Conservation (phyloP, 2,329 filamentous ascomycete genomes). For the Lachnellula cervina region DNA sequence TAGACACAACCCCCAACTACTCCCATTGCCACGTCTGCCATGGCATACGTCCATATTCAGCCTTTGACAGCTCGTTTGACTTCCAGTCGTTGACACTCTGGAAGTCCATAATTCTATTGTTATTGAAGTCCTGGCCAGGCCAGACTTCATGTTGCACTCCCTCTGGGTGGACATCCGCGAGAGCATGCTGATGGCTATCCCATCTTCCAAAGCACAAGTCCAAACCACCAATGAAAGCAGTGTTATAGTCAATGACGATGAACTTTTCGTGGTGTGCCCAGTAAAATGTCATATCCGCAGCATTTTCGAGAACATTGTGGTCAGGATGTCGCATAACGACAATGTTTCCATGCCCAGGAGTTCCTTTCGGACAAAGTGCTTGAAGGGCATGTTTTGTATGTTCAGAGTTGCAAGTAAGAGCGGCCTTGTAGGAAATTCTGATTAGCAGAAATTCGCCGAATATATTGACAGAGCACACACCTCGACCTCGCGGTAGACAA, state of each 20-base stretch:
- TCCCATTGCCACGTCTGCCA: conserved; percentile 97
- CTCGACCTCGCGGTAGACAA: conserved; percentile 76
- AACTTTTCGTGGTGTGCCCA: conserved; percentile 99
- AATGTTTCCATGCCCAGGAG: conserved; percentile 83
- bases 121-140: conserved; percentile 97
- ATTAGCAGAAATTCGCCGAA: conserved; percentile 2
- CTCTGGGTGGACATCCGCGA: conserved; percentile 83
- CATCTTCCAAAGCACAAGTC: conserved; percentile 95
- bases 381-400: conserved; percentile 88
- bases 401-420: conserved; percentile 83
- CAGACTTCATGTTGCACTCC: conserved; percentile 80
- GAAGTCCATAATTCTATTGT: conserved; percentile 95
- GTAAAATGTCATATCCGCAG: conserved; percentile 93
- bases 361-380: conserved; percentile 73
- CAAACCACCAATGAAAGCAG: conserved; percentile 90
- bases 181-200: conserved; percentile 79
- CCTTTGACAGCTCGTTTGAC: conserved; percentile 85
- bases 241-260: conserved; percentile 84
- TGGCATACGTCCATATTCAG: conserved; percentile 90
- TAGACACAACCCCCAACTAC: conserved; percentile 85
- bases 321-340: conserved; percentile 85
- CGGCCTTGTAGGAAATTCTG: conserved; percentile 52
- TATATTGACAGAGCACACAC: conserved; percentile 8
- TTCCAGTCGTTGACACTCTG: conserved; percentile 89
- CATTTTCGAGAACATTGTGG: conserved; percentile 91